Evolutionary conservation across 129 eudicot species (phyloP).

Genomic region (Centrapalus pauciflorus): DNA sequence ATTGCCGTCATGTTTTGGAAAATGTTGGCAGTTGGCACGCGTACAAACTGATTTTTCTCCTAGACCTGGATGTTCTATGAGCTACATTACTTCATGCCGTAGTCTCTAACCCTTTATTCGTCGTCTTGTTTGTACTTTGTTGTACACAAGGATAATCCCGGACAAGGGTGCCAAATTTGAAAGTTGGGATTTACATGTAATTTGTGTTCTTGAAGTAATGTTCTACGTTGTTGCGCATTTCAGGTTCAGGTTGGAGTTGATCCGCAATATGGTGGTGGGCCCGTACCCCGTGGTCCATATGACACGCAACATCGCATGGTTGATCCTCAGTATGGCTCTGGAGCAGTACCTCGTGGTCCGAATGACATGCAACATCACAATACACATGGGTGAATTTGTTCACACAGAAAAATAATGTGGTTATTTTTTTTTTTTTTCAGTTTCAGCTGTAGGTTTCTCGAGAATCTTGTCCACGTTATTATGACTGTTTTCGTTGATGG

Average conservation of each 20-base stretch:
- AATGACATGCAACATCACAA: slow-evolving; percentile 34
- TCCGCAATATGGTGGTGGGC: slow-evolving; percentile 17
- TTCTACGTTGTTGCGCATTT: slow-evolving; percentile 12
- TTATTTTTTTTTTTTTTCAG: not conserved
- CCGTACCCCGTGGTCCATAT: slow-evolving; percentile 20
- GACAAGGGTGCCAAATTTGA: not conserved
- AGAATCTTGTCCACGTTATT: not conserved
- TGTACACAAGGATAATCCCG: too few species aligned
- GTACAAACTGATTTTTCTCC: too few species aligned
- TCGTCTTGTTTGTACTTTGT: too few species aligned
- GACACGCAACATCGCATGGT: slow-evolving; percentile 30
- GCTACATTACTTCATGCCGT: too few species aligned
- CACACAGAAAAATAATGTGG: not conserved
- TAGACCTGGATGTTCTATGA: too few species aligned
- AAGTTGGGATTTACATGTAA: not conserved
- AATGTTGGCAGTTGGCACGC: too few species aligned
- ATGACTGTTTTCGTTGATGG: too few species aligned
- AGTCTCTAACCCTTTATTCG: too few species aligned
- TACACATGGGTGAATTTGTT: slow-evolving; percentile 20
- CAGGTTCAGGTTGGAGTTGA: slow-evolving; percentile 37
- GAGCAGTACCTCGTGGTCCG: slow-evolving; percentile 28
- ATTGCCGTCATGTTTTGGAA: too few species aligned
- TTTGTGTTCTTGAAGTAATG: too few species aligned
- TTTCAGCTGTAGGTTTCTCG: not conserved
- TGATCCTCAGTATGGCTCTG: slow-evolving; percentile 27